phyloP scores from a whole-genome alignment of 768 basidiomycete species.

The Tulasnella sp. region DNA sequence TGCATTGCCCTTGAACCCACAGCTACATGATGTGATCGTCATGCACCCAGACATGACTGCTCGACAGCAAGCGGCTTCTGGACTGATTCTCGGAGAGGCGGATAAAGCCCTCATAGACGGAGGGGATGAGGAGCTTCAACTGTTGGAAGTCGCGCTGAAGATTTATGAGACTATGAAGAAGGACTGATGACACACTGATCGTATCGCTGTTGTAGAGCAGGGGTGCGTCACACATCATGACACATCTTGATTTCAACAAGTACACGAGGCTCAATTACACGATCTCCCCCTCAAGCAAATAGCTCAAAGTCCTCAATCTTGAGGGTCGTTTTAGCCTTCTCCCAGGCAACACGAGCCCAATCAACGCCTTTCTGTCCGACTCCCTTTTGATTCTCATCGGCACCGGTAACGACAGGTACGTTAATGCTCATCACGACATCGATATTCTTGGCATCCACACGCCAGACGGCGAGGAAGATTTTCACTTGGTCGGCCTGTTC shows the following conservation, averaged over 20 bases:
- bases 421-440: constrained; percentile 84
- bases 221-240: too few relatives aligned
- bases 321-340: constrained; percentile 45
- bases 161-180: constrained; percentile 42
- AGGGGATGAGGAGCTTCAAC: constrained; percentile 94
- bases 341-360: constrained; percentile 38
- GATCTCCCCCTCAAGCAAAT: constrained; percentile 34
- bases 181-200: too few relatives aligned
- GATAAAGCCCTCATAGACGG: constrained; percentile 95
- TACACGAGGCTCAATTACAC: too few relatives aligned
- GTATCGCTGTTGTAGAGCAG: too few relatives aligned
- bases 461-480: constrained; percentile 71
- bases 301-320: constrained; percentile 55
- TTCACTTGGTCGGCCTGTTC: constrained; percentile 49
- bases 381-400: constrained; percentile 29
- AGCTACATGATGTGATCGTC: constrained; percentile 88
- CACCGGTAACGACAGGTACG: constrained; percentile 43
- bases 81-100: constrained; percentile 80
- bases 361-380: constrained; percentile 31
- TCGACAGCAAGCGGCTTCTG: constrained; percentile 68
- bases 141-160: constrained; percentile 74
- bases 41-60: constrained; percentile 71
- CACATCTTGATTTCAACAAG: too few relatives aligned
- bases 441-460: constrained; percentile 53
- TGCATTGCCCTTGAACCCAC: constrained; percentile 28